Conservation (phyloP, 176 grass and related monocot genomes). For the Phragmites australis region DNA sequence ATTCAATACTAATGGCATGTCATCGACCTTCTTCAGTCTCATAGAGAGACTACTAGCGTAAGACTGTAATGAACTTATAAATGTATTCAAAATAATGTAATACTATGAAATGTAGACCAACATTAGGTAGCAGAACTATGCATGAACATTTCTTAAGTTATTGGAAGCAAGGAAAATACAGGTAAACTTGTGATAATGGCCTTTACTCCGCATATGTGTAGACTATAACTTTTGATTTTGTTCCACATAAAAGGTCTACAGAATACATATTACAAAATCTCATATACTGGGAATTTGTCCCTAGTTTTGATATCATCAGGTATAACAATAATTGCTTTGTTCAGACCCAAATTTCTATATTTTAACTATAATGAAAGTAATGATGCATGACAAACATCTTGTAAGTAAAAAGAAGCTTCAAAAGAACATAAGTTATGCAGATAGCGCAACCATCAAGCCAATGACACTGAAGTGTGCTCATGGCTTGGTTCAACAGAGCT, state of each 20-base stretch:
- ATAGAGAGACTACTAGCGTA: not conserved
- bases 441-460: not conserved
- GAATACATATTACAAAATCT: slow-evolving; percentile 6
- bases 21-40: not conserved
- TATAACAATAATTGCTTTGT: not conserved
- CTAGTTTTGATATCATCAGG: not conserved
- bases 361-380: slow-evolving; percentile 13
- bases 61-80: too few relatives aligned
- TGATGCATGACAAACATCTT: not conserved
- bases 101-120: not conserved
- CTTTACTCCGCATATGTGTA: not conserved
- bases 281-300: not conserved
- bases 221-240: not conserved
- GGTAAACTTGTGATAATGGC: not conserved
- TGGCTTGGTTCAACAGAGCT: not conserved
- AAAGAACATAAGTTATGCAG: not conserved
- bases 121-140: not conserved
- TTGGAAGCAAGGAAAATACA: slow-evolving; percentile 7
- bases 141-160: not conserved
- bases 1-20: not conserved
- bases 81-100: not conserved
- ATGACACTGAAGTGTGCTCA: not conserved
- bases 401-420: not conserved
- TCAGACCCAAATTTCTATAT: not conserved
- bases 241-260: not conserved